Evolutionary conservation across 1,284 basidiomycete genomes (phyloP), one percentile per base, ranked within the genome.

Genomic region (Sporisorium iseilematis-ciliati): DNA sequence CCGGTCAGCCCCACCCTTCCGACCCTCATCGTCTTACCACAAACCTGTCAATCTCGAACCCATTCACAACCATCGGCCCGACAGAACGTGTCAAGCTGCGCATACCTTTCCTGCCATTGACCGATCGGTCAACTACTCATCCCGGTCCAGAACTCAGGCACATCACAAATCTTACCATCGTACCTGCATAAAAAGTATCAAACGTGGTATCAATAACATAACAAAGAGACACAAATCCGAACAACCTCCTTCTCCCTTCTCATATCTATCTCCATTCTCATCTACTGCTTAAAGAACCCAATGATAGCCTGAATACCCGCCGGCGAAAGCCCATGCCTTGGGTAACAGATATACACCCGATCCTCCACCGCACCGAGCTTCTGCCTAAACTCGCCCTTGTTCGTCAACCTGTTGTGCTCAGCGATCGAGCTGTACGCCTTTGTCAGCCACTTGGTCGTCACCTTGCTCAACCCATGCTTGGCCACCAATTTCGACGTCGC

Each of bases 371-470:
- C 80, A 21, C 82, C 82, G 23, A 83, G 75, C 60, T 83, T 83
- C 59, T 81, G 71, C 26, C 82, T 63, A 62, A 83, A 83, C 59
- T 82, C 81, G 56, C 71, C 71, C 74, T 83, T 83, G 75, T 78
- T 79, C 23, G 68, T 70, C 26, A 83, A 59, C 29, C 55, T 50
- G 42, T 77, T 68, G 53, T 75, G 72, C 33, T 79, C 77, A 6
- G 74, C 75, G 20, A 83, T 55, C 25, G 74, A 50, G 48, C 53
- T 45, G 66, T 82, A 83, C 25, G 79, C 74, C 41, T 66, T 74
- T 46, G 72, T 75, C 50, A 83, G 55, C 52, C 75, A 63, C 64
- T 75, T 76, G 65, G 68, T 70, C 11, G 71, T 69, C 43, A 83
- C 52, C 46, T 71, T 71, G 71, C 75, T 79, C 52, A 83, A 57